Percentiles rank a stretch among this genome's conserved stretches.
Evolutionary conservation across 257 asterid genomes (phyloP).

Genomic region (Przewalskia tangutica): DNA sequence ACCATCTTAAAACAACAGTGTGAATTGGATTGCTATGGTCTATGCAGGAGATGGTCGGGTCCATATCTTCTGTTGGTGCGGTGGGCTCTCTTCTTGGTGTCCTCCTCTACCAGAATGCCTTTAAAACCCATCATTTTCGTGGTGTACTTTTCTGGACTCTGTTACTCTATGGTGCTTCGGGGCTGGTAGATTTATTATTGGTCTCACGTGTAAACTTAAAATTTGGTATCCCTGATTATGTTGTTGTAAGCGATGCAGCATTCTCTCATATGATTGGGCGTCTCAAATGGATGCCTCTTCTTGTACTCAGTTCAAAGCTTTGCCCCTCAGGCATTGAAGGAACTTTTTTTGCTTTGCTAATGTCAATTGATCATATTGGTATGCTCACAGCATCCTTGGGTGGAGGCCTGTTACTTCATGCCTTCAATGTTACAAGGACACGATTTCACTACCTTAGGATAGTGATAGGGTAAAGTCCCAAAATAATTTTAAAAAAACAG

Average conservation of each 20-base stretch:
- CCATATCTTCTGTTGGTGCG: conserved; percentile 64
- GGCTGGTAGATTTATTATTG: conserved; percentile 53
- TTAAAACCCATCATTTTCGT: conserved; percentile 51
- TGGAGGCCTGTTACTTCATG: conserved; percentile 49
- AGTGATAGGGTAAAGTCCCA: no score
- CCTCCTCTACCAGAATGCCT: conserved; percentile 55
- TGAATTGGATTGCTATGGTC: background rate
- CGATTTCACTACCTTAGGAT: conserved; percentile 54
- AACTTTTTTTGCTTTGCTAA: conserved; percentile 60
- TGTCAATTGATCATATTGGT: conserved; percentile 67
- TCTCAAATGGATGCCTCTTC: conserved; percentile 70
- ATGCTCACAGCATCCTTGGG: conserved; percentile 46
- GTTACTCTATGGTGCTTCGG: conserved; percentile 42
- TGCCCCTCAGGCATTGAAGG: conserved; percentile 75
- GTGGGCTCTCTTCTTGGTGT: conserved; percentile 66
- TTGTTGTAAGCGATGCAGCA: conserved; percentile 47
- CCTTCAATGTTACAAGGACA: conserved; percentile 47
- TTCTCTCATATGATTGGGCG: conserved; percentile 34
- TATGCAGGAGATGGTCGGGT: conserved; percentile 60
- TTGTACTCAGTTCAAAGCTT: conserved; percentile 54
- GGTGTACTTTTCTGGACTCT: conserved; percentile 42
- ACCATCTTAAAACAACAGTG: background rate
- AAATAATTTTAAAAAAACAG: no score
- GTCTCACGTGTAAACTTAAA: conserved; percentile 49
- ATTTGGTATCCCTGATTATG: conserved; percentile 55